Evolutionary conservation across 108 stramenopile species (phyloP), one percentile per base, ranked within the genome.

Genomic region (Skeletonema potamos): DNA sequence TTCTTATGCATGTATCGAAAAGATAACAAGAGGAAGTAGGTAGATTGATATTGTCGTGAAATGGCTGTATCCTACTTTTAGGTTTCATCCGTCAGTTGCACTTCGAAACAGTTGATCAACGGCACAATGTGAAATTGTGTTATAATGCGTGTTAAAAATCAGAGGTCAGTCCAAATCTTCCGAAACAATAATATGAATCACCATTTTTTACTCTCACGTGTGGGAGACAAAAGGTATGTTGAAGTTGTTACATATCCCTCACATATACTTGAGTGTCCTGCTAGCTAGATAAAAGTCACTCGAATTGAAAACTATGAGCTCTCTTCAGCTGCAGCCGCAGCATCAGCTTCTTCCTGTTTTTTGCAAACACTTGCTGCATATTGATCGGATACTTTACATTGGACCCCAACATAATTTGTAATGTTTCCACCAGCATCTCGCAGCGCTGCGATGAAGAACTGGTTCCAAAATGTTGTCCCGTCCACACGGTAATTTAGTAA

Each of bases 401-500:
- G 97, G 44, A 98, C 97, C 34, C 97, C 97, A n/a, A 98, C 96
- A 89, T 95, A 98, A 76, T 96, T 98, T 41, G 97, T 97, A 48
- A 98, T 89, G 62, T 85, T 84, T 27, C 97, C 96, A 55, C 84
- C 75, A 13, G 89, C 93, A 84, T 97, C 97, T 33, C 94, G 74
- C 39, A 98, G 77, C 4, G 96, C 93, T 28, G 96, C 97, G 64
- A 98, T 94, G 80, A 96, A 98, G 74, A 98, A 96, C 76, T 97
- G 96, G 80, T 99, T 98, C 97, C 97, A 99, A 85, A 99, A 99
- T 0, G 96, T 94, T 11, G 87, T 89, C 13, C 98, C 97, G 77
- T 97, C 97, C 9, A 94, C 95, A 68, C 97, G 90, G 70, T 98
- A 99, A 72, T 99, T 99, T 8, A 98, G 79, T 17, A 99, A 69